phyloP scores from a whole-genome alignment of 192 early-diverging fungal species.

The Podila epigama region DNA sequence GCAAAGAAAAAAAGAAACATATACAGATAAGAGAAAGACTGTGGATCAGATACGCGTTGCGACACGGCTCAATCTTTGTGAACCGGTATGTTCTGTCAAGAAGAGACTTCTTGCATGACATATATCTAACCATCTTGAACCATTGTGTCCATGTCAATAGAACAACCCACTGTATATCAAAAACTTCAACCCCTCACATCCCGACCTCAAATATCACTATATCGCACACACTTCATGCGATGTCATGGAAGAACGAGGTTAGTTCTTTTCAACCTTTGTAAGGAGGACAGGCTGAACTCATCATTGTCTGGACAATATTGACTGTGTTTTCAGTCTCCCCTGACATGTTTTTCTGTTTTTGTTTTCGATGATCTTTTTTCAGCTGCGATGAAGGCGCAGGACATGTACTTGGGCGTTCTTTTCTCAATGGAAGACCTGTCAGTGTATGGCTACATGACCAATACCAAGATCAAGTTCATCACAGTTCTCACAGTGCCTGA shows the following conservation, averaged over 20 bases:
- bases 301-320: too few species aligned
- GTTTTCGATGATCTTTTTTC: too few species aligned
- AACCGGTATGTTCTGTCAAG: too few species aligned
- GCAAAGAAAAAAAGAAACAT: too few species aligned
- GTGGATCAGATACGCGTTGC: not conserved
- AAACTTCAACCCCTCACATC: slow-evolving; percentile 75
- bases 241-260: slow-evolving; percentile 87
- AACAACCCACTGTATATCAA: slow-evolving; percentile 90
- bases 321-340: not conserved
- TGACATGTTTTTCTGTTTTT: slow-evolving; percentile 1
- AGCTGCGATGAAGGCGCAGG: slow-evolving; percentile 69
- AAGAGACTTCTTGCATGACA: too few species aligned
- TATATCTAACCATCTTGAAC: not conserved
- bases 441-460: slow-evolving; percentile 91
- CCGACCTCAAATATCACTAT: slow-evolving; percentile 89
- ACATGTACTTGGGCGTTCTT: slow-evolving; percentile 88
- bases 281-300: not conserved
- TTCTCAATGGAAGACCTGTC: slow-evolving; percentile 90
- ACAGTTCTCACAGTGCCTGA: slow-evolving; percentile 74
- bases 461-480: slow-evolving; percentile 83
- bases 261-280: not conserved
- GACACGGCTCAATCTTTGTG: too few species aligned
- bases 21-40: too few species aligned
- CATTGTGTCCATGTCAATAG: slow-evolving; percentile 29
- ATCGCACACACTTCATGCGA: slow-evolving; percentile 92